Evolutionary conservation across 108 stramenopile genomes (phyloP).

Genomic region (Mediolabrus comicus): DNA sequence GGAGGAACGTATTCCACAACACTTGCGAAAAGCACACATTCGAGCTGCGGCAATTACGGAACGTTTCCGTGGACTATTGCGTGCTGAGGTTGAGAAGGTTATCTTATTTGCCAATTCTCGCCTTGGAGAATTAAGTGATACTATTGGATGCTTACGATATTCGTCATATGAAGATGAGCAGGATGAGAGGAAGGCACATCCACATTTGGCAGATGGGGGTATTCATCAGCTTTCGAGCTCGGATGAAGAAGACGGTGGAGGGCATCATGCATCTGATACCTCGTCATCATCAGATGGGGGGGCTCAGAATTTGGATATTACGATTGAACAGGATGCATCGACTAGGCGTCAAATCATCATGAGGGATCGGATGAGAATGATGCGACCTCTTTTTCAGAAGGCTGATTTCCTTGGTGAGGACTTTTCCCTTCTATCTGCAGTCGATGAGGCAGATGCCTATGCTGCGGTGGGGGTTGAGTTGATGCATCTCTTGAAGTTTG

Average conservation of each 20-base stretch:
- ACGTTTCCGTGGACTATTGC: constrained; percentile 49
- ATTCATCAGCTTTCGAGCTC: constrained; percentile 37
- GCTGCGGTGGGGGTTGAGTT: constrained; percentile 48
- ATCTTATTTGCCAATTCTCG: constrained; percentile 48
- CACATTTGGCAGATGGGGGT: constrained; percentile 65
- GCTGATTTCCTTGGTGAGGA: constrained; percentile 65
- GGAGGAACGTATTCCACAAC: constrained; percentile 49
- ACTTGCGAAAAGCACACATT: constrained; percentile 66
- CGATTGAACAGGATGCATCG: constrained; percentile 23
- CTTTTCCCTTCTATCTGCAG: constrained; percentile 71
- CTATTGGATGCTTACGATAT: constrained; percentile 48
- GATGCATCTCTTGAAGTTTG: constrained; percentile 40
- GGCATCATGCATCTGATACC: constrained; percentile 6
- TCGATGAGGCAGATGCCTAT: constrained; percentile 77
- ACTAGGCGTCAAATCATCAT: constrained; percentile 62
- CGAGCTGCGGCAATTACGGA: constrained; percentile 57
- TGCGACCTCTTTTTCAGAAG: constrained; percentile 72
- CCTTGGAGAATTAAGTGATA: constrained; percentile 51
- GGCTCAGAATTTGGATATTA: constrained; percentile 3
- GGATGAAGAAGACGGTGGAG: constrained; percentile 17
- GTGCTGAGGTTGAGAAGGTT: constrained; percentile 54
- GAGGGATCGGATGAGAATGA: constrained; percentile 56
- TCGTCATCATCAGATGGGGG: constrained; percentile 33
- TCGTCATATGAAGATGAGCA: constrained; percentile 39
- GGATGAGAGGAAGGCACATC: constrained; percentile 38